Conservation (phyloP, 768 basidiomycete genomes). For the Amanita pallidorosea region DNA sequence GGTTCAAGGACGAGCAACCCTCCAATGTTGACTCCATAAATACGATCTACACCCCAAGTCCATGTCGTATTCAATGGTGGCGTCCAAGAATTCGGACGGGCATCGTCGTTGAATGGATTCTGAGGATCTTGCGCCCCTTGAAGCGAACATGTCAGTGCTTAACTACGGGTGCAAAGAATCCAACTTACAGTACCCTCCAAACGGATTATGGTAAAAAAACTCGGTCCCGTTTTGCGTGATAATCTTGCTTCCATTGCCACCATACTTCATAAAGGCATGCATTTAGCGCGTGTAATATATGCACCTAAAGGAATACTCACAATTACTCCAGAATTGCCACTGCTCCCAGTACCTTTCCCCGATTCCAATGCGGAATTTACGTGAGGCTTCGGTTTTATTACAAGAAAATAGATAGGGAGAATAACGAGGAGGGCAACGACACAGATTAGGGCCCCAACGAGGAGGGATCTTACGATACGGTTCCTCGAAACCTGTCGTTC, state of each 20-base stretch:
- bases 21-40: constrained; percentile 60
- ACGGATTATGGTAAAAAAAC: constrained; percentile 62
- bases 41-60: constrained; percentile 48
- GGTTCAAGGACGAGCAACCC: constrained; percentile 73
- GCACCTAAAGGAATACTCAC: background rate
- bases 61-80: constrained; percentile 62
- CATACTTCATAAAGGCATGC: constrained; percentile 20
- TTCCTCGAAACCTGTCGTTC: background rate
- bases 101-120: constrained; percentile 59
- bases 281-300: background rate
- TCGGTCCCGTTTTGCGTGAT: constrained; percentile 50
- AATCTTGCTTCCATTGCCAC: constrained; percentile 54
- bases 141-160: background rate
- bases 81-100: constrained; percentile 61
- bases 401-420: constrained; percentile 22
- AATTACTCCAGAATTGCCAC: background rate
- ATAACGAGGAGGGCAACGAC: constrained; percentile 20
- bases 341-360: background rate
- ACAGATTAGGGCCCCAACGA: constrained; percentile 9
- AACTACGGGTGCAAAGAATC: background rate
- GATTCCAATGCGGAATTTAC: constrained; percentile 1
- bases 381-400: constrained; percentile 16
- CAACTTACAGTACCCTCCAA: constrained; percentile 52
- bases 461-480: background rate
- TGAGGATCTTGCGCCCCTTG: constrained; percentile 49